Conservation (phyloP, 192 early-diverging fungal species). For the Funneliformis mosseae region DNA sequence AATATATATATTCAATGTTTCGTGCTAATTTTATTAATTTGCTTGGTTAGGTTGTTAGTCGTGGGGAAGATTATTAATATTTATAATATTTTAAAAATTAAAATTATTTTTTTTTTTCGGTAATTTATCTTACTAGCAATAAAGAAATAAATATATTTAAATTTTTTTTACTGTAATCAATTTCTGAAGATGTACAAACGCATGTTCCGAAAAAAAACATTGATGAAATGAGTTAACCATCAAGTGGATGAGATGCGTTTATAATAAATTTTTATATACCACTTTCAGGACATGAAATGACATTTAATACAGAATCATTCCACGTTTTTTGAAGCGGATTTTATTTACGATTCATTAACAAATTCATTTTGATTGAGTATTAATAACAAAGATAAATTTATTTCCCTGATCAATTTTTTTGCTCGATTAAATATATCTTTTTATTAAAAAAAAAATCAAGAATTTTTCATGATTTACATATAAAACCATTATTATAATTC, state of each 20-base stretch:
- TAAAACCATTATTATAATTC: neutral
- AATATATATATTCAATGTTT: neutral
- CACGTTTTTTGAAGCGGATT: neutral
- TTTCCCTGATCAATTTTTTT: neutral
- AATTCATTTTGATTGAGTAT: neutral
- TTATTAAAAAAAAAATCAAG: neutral
- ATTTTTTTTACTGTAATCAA: neutral
- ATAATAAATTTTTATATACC: neutral
- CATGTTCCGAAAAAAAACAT: neutral
- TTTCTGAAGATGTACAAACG: neutral
- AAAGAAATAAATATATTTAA: neutral
- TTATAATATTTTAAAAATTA: too few species aligned
- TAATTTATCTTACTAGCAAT: neutral
- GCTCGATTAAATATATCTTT: neutral
- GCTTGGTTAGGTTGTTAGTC: conserved; percentile 36
- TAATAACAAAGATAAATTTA: neutral
- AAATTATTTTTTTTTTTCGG: neutral
- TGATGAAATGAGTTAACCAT: neutral
- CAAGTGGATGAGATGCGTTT: neutral
- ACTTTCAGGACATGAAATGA: neutral
- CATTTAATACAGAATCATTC: neutral
- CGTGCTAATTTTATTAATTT: neutral
- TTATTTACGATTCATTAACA: neutral
- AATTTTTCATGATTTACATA: neutral
- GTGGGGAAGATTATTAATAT: conserved; percentile 48